A percentile compares a stretch with the other conserved stretches of the same genome.
phyloP scores from a whole-genome alignment of 345 rosid genomes.

The Sisymbrium altissimum region DNA sequence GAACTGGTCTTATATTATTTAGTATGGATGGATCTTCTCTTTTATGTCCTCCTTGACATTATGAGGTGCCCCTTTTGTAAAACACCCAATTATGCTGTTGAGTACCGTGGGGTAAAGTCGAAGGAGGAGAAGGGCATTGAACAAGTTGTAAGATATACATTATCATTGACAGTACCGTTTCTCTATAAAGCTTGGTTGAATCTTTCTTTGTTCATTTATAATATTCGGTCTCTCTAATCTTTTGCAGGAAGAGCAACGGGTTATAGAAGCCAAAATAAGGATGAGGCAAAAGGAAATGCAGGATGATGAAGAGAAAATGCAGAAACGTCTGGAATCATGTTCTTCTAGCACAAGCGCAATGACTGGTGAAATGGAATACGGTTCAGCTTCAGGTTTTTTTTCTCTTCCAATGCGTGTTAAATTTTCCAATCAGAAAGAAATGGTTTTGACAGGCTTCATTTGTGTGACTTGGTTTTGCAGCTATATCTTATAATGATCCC shows the following conservation, averaged over 20 bases:
- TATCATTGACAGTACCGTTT: neutral
- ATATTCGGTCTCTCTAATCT: neutral
- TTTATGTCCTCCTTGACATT: slow-evolving; percentile 50
- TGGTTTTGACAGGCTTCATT: neutral
- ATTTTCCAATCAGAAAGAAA: neutral
- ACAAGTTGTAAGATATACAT: slow-evolving; percentile 67
- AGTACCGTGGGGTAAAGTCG: slow-evolving; percentile 84
- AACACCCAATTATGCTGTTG: slow-evolving; percentile 94
- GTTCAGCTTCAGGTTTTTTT: slow-evolving; percentile 52
- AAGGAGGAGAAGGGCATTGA: slow-evolving; percentile 97
- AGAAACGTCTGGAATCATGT: slow-evolving; percentile 64
- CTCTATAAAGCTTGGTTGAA: neutral
- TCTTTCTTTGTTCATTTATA: neutral
- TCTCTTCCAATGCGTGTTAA: neutral
- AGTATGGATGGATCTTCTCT: neutral
- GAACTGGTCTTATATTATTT: neutral
- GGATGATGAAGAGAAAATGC: slow-evolving; percentile 86
- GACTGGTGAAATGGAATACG: slow-evolving; percentile 53
- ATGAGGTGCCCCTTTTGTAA: slow-evolving; percentile 96
- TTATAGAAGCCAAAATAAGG: slow-evolving; percentile 93
- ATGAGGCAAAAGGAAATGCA: slow-evolving; percentile 82
- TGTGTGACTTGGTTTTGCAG: slow-evolving; percentile 36
- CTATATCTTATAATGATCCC: slow-evolving; percentile 44
- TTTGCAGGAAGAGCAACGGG: slow-evolving; percentile 91
- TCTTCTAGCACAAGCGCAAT: slow-evolving; percentile 52